Evolutionary conservation across 306 rosid genomes (phyloP).

Genomic region (Cicer cuneatum): DNA sequence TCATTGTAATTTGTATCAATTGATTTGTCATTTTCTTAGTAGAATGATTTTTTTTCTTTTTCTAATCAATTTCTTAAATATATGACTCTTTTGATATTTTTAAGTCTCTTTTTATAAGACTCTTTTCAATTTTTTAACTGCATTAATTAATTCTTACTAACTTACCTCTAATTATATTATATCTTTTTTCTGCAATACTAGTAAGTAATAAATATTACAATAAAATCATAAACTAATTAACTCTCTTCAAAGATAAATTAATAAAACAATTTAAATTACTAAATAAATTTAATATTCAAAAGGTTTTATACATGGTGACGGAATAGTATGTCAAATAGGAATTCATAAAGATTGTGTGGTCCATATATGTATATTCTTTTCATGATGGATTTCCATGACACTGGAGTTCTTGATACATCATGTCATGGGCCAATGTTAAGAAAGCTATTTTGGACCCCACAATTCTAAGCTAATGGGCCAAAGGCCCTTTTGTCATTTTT

Average conservation of each 20-base stretch:
- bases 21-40: not conserved
- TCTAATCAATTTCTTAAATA: not conserved
- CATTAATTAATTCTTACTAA: too few relatives aligned
- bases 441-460: constrained; percentile 6
- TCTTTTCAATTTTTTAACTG: too few relatives aligned
- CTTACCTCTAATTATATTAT: too few relatives aligned
- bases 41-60: not conserved
- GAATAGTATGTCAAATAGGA: not conserved
- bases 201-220: too few relatives aligned
- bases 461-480: constrained; percentile 11
- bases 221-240: too few relatives aligned
- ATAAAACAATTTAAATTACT: too few relatives aligned
- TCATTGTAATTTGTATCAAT: not conserved
- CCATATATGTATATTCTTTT: not conserved
- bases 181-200: too few relatives aligned
- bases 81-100: too few relatives aligned
- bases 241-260: too few relatives aligned
- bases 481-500: constrained; percentile 27
- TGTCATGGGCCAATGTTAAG: constrained; percentile 27
- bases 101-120: too few relatives aligned
- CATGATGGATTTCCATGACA: constrained; percentile 14
- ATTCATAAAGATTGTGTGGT: not conserved
- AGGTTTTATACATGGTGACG: too few relatives aligned
- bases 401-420: not conserved
- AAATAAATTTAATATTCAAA: too few relatives aligned